Conservation (phyloP, 2,329 filamentous ascomycete genomes). For the Lasiodiplodia gonubiensis region DNA sequence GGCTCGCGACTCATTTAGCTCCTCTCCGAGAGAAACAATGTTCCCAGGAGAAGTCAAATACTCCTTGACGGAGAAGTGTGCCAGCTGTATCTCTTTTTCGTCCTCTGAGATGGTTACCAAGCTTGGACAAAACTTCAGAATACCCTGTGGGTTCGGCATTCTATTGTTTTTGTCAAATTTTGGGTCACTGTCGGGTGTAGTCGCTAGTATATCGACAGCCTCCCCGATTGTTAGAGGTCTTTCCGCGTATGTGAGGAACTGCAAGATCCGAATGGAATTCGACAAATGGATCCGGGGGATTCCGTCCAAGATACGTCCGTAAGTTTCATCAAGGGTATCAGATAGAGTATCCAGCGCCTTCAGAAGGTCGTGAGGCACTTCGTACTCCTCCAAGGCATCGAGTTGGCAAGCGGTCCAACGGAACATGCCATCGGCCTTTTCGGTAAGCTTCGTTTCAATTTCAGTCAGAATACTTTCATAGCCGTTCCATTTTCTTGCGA, state of each 20-base stretch:
- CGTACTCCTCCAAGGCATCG: slow-evolving; percentile 30
- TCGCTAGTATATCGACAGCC: slow-evolving; percentile 37
- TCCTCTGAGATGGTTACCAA: neutral
- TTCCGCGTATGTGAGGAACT: slow-evolving; percentile 36
- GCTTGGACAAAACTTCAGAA: slow-evolving; percentile 42
- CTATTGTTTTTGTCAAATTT: slow-evolving; percentile 44
- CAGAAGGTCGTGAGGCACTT: slow-evolving; percentile 35
- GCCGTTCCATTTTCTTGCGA: neutral
- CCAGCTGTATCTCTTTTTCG: slow-evolving; percentile 30
- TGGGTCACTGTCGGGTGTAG: slow-evolving; percentile 36
- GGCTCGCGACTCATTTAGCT: slow-evolving; percentile 33
- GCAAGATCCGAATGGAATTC: slow-evolving; percentile 36
- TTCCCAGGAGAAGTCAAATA: slow-evolving; percentile 37
- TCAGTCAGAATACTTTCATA: no score
- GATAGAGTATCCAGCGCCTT: slow-evolving; percentile 35
- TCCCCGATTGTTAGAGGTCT: slow-evolving; percentile 35
- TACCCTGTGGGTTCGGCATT: slow-evolving; percentile 36
- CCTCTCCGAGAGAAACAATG: slow-evolving; percentile 7
- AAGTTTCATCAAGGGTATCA: slow-evolving; percentile 38
- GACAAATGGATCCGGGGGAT: slow-evolving; percentile 32
- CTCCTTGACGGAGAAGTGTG: slow-evolving; percentile 46
- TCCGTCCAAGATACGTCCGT: slow-evolving; percentile 36
- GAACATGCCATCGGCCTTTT: slow-evolving; percentile 28
- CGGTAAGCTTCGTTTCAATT: no score
- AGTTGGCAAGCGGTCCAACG: slow-evolving; percentile 39